Percentiles rank a stretch among this genome's conserved stretches.
These are phyloP conservation scores for Suhomyces bokatorum DNA, from an alignment of 1,139 yeast genomes.

Conservation along the genomic window DNA sequence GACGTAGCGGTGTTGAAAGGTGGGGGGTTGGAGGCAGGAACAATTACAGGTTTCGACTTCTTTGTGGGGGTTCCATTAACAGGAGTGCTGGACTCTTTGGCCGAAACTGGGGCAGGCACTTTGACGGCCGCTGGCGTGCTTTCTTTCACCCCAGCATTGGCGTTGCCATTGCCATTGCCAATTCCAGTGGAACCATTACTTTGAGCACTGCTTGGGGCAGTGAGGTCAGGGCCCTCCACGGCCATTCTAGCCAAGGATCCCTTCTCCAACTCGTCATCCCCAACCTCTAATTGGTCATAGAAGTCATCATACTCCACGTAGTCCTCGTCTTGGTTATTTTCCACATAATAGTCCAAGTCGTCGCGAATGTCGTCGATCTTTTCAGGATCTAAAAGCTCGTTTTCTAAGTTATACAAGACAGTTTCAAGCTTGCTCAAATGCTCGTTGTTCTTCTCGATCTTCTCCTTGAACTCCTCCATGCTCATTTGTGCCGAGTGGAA, in stretches of 20 bases:
- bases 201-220: slow-evolving; percentile 13
- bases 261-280: slow-evolving; percentile 44
- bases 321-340: slow-evolving; percentile 93
- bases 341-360: slow-evolving; percentile 91
- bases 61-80: slow-evolving; percentile 17
- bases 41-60: slow-evolving; percentile 13
- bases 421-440: slow-evolving; percentile 79
- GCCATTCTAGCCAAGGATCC: slow-evolving; percentile 49
- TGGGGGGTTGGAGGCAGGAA: slow-evolving; percentile 21
- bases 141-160: slow-evolving; percentile 13
- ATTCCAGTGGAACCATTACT: slow-evolving; percentile 13
- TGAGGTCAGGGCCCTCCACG: slow-evolving; percentile 27
- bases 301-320: slow-evolving; percentile 94
- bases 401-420: slow-evolving; percentile 75
- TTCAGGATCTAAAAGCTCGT: slow-evolving; percentile 81
- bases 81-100: slow-evolving; percentile 11
- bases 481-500: slow-evolving; percentile 45
- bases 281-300: slow-evolving; percentile 81
- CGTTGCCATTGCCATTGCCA: slow-evolving; percentile 13
- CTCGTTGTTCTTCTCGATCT: slow-evolving; percentile 73
- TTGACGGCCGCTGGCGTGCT: slow-evolving; percentile 8
- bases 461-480: slow-evolving; percentile 62
- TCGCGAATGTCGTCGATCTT: slow-evolving; percentile 79
- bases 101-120: slow-evolving; percentile 19
- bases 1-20: slow-evolving; percentile 21